phyloP scores from a whole-genome alignment of 371 early-diverging fungal genomes.

The Circinella minor region DNA sequence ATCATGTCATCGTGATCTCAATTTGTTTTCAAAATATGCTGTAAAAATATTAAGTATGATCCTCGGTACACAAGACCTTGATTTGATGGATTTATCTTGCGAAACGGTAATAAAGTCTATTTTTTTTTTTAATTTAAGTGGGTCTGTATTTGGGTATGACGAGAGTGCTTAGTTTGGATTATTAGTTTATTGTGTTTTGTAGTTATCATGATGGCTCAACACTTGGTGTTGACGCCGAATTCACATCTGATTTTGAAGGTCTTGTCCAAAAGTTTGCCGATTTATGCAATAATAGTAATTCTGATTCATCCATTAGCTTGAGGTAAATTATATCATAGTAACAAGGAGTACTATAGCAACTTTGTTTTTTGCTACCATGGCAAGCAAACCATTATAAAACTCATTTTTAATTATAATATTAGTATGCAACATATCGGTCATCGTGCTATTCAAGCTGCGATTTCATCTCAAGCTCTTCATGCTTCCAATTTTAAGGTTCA shows the following conservation, averaged over 20 bases:
- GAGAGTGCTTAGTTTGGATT: neutral
- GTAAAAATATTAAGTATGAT: constrained; percentile 61
- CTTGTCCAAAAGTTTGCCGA: constrained; percentile 61
- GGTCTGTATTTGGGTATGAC: neutral
- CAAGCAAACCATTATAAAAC: no score
- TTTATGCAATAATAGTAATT: constrained; percentile 45
- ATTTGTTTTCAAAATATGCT: constrained; percentile 80
- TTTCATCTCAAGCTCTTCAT: constrained; percentile 59
- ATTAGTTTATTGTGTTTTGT: constrained; percentile 73
- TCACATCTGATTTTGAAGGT: constrained; percentile 55
- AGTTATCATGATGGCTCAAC: constrained; percentile 69
- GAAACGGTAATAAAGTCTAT: constrained; percentile 46
- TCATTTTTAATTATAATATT: no score
- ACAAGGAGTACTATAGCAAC: no score
- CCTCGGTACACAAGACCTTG: constrained; percentile 51
- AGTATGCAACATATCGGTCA: constrained; percentile 56
- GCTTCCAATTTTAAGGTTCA: constrained; percentile 59
- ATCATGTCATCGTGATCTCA: constrained; percentile 77
- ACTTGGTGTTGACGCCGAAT: constrained; percentile 68
- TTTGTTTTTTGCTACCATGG: no score
- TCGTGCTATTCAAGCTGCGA: constrained; percentile 54
- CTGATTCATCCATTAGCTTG: constrained; percentile 28
- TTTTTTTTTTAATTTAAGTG: neutral
- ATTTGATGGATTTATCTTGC: constrained; percentile 57
- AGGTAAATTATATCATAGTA: constrained; percentile 10